phyloP scores from a whole-genome alignment of 106 monocot species.

The Apostasia shenzhenica region DNA sequence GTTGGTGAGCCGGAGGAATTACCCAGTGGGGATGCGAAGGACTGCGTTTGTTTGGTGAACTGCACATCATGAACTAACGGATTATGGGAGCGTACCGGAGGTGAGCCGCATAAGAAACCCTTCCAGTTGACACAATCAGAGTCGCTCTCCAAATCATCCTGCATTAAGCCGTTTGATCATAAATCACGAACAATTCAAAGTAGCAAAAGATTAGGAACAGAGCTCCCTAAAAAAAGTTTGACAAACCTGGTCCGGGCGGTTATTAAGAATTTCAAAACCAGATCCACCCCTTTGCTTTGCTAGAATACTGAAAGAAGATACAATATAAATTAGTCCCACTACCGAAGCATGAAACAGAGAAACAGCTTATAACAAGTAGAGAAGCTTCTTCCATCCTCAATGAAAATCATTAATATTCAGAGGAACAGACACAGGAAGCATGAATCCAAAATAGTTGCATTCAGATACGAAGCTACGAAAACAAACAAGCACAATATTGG shows the following conservation, averaged over 20 bases:
- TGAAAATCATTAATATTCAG: no score
- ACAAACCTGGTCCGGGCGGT: conserved; percentile 2
- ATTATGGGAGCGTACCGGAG: conserved; percentile 68
- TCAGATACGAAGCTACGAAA: no score
- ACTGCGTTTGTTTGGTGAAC: conserved; percentile 36
- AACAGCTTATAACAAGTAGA: no score
- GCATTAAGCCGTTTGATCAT: background rate
- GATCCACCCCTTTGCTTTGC: background rate
- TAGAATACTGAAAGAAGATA: conserved; percentile 3
- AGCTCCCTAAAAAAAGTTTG: background rate
- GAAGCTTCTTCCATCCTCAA: no score
- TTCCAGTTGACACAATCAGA: conserved; percentile 18
- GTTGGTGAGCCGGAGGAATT: background rate
- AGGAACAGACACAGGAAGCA: no score
- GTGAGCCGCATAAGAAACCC: conserved; percentile 61
- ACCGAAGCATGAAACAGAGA: no score
- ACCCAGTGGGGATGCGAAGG: conserved; percentile 5
- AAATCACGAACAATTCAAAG: background rate
- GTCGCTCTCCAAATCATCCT: conserved; percentile 60
- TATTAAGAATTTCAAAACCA: background rate
- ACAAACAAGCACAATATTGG: no score
- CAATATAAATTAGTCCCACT: no score
- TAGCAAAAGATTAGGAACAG: background rate
- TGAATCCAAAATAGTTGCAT: no score
- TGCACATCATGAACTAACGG: conserved; percentile 54